Evolutionary conservation across 352 stramenopile genomes (phyloP), one percentile per base, ranked within the genome.

Genomic region (Phytopythium oedochilum): DNA sequence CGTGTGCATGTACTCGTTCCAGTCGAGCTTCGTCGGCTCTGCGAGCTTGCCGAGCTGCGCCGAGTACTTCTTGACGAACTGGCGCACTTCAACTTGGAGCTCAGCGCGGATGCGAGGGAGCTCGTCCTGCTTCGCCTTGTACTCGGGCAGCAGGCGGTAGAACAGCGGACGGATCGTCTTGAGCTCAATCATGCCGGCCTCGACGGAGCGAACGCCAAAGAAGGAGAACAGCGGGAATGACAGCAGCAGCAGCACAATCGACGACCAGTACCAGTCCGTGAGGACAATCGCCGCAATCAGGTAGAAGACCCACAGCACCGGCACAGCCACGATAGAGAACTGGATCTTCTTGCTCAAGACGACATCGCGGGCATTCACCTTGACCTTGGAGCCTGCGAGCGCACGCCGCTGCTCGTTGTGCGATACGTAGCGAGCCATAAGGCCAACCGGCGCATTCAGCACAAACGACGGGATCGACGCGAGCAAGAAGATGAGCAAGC

Each of bases 271-370:
- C 83, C 83, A 93, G 60, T 93, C 77, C 9, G 85, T 93, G 25
- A 96, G 68, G 26, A 86, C 53, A 40, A 95, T 72, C 20, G 89
- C 82, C 22, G 92, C 67, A 26, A 96, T 56, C 45, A 88, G 71
- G 65, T 98, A 97, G 35, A 89, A 69, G 54, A 96, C 55, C 76
- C 88, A 96, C 10, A 98, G 73, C 52, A 81, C 58, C 12, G 90
- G 90, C 48, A 98, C 87, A 0, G 93, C 83, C 32, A 97, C 73
- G 31, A 97, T 94, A 34, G 86, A 97, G 44, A 97, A 93, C 52
- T 92, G 74, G 55, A 98, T 97, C 70, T 98, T 98, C 71, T 97
- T 96, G 66, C 83, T 96, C 22, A 97, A 55, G 43, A 97, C 53
- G 5, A 98, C 92, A 52, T 98, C 92, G 18, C 83, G 79, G 29